Base-by-base conservation (phyloP, 2,329 filamentous ascomycete genomes). In the Grosmannia penicillata region DNA sequence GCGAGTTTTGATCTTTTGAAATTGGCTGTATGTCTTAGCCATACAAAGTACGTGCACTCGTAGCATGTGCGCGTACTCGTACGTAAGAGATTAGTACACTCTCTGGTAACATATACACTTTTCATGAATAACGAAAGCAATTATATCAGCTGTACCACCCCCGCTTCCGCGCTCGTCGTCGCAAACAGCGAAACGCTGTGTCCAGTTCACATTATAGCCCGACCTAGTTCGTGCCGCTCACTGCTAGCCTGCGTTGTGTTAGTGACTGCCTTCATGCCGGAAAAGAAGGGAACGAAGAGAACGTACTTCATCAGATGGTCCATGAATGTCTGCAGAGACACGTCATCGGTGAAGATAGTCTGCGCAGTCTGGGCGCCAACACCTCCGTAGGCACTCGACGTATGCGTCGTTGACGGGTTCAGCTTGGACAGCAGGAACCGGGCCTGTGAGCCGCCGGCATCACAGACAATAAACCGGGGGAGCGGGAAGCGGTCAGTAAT, bases 281-380 rank as follows among this genome's bases (percentile, higher is more conserved):
- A 38, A 18, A 39, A 9, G 44, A 23, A 25, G n/a, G n/a, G n/a
- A 13, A 31, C 13, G 13, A 24, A 22, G 21, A 13, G 18, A 41
- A 69, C 79, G 62, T 68, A 87, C 84, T 98, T 98, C 91, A 98
- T 98, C 56, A 98, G 66, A 62, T 96, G 87, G 53, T 98, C 91
- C 91, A 98, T 98, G 56, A 98, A 98, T 2, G 89, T 96, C 61
- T 96, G 89, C 55, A 98, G 65, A 39, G 86, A 95, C 39, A 98
- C 91, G 58, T 98, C 91, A 53, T 98, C 91, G 1, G 91, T 98
- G 63, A 98, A 98, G 51, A 98, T 98, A 6, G 91, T 98, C 61
- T 98, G 91, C 8, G 89, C 87, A 33, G 82, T 87, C 53, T 89
- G 83, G 3, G 73, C 71, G 23, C 82, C 77, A 35, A 89, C 82